Base-by-base conservation (phyloP, 305 asterid genomes). In the Fraxinus latifolia region DNA sequence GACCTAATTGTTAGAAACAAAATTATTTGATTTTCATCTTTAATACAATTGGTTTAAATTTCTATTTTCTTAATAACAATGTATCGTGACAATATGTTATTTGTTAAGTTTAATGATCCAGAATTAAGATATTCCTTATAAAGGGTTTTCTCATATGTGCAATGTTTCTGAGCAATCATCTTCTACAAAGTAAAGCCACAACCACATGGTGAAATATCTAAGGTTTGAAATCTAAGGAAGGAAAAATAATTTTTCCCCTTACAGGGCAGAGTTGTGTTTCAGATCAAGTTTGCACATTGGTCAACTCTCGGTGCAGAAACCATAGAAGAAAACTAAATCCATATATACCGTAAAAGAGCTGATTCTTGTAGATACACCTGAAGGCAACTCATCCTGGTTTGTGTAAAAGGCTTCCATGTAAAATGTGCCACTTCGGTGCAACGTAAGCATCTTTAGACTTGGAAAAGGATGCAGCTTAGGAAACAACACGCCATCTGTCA, bases 391-490 rank as follows among this genome's bases (percentile, higher is more conserved):
- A 80, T 91, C 84, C 81, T 80, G 92, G 77, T 92, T 88, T 75
- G 92, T 76, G 82, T 92, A 96, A 76, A 88, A 92, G 73, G 91
- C 92, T 79, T 92, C 97, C 90, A 94, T 73, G 80, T 81, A 86
- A 88, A 94, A 93, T 78, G 91, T 79, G 82, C 85, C 93, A 86
- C 81, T 90, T 84, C 92, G 89, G 83, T 87, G 93, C 86, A 92
- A 77, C 1, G 91, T 87, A 84, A 96, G 89, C 86, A 94, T 83
- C 89, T 93, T 93, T 27, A 82, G 85, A 82, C 97, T 90, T 47
- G 99, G 99, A 89, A 94, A 91, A 78, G 89, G 76, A 84, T 77
- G 88, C 78, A 97, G 93, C 88, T 84, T 92, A 27, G 89, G 94
- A 87, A 96, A 92, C 87, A 94, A 79, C 74, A 84, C 84, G 71